Evolutionary conservation across 2,329 filamentous ascomycete genomes (phyloP).

Genomic region (Xylaria sp.): DNA sequence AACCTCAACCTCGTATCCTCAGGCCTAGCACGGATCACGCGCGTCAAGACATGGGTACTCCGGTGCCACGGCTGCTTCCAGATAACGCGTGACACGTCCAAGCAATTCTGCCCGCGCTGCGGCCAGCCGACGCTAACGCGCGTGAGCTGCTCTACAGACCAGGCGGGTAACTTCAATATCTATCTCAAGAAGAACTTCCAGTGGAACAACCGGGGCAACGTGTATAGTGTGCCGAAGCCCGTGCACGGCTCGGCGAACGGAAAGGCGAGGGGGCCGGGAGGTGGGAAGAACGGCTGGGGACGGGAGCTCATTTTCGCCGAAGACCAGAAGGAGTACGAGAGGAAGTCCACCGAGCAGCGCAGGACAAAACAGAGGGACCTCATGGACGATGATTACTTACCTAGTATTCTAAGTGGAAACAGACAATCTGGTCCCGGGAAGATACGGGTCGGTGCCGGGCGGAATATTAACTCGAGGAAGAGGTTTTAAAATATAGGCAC

Average conservation of each 20-base stretch:
- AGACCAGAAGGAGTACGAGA: slow-evolving; percentile 92
- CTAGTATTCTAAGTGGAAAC: slow-evolving; percentile 83
- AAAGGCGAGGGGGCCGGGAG: slow-evolving; percentile 71
- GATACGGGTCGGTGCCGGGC: slow-evolving; percentile 84
- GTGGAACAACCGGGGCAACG: slow-evolving; percentile 92
- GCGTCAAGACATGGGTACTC: slow-evolving; percentile 87
- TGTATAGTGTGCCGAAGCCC: slow-evolving; percentile 93
- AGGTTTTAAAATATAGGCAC: slow-evolving; percentile 46
- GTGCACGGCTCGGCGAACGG: slow-evolving; percentile 83
- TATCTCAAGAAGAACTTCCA: slow-evolving; percentile 96
- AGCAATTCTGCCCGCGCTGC: slow-evolving; percentile 93
- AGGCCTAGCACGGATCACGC: slow-evolving; percentile 80
- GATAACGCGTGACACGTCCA: slow-evolving; percentile 81
- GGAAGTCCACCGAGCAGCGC: slow-evolving; percentile 70
- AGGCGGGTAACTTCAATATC: slow-evolving; percentile 81
- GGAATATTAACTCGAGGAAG: slow-evolving; percentile 84
- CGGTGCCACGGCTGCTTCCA: slow-evolving; percentile 95
- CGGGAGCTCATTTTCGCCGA: slow-evolving; percentile 84
- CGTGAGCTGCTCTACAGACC: slow-evolving; percentile 85
- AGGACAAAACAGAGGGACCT: slow-evolving; percentile 79
- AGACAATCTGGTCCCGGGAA: slow-evolving; percentile 70
- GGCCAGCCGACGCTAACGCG: slow-evolving; percentile 88
- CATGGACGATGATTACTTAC: slow-evolving; percentile 95
- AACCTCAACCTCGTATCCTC: slow-evolving; percentile 90
- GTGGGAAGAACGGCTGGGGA: slow-evolving; percentile 90